Conservation (phyloP, 805 yeast species). For the Metschnikowia gelsemii region DNA sequence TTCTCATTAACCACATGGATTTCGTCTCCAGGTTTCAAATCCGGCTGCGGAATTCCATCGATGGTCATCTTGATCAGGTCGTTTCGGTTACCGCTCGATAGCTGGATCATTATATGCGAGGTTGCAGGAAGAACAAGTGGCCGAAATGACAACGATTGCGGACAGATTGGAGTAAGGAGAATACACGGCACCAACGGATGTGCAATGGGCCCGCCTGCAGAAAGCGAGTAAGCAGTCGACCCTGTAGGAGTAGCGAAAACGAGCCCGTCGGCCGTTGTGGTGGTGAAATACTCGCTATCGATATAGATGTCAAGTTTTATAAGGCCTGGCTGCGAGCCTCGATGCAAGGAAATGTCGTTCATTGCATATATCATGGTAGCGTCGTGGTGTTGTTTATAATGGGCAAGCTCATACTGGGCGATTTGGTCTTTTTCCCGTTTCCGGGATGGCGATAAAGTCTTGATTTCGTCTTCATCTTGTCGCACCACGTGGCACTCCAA, state of each 20-base stretch:
- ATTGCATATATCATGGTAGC: constrained; percentile 65
- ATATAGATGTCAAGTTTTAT: constrained; percentile 81
- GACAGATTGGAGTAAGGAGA: constrained; percentile 86
- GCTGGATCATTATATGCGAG: constrained; percentile 66
- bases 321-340: constrained; percentile 86
- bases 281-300: constrained; percentile 80
- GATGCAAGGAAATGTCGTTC: constrained; percentile 86
- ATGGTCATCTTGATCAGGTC: constrained; percentile 57
- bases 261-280: constrained; percentile 91
- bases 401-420: constrained; percentile 18
- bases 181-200: constrained; percentile 86
- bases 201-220: constrained; percentile 90
- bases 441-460: constrained; percentile 1
- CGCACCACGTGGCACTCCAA: constrained; percentile 70
- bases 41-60: constrained; percentile 79
- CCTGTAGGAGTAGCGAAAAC: constrained; percentile 90
- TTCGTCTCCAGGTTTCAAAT: constrained; percentile 72
- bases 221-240: constrained; percentile 86
- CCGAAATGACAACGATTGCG: constrained; percentile 84
- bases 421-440: constrained; percentile 16
- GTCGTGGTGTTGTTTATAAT: constrained; percentile 22
- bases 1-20: constrained; percentile 68
- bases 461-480: constrained; percentile 14
- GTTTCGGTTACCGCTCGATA: constrained; percentile 50
- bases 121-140: constrained; percentile 81